Evolutionary conservation across 805 yeast genomes (phyloP), one percentile per base, ranked within the genome.

Genomic region (Metschnikowia gelsemii): DNA sequence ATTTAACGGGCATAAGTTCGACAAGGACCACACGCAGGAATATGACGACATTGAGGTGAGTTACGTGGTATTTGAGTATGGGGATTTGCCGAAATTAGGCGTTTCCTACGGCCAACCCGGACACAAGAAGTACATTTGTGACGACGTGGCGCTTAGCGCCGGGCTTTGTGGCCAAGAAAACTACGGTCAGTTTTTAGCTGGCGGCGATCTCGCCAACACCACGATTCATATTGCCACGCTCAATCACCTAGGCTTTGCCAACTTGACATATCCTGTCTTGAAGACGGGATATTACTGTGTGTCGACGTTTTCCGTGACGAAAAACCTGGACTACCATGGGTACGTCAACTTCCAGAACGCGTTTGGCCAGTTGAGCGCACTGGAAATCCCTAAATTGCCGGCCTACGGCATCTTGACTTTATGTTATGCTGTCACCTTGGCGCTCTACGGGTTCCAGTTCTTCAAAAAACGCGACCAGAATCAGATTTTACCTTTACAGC

Each of bases 221-320:
- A 75, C 78, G 30, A 75, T 90, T 16, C 62, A 75, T 55, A 76
- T 87, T 0, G 70, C 78, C 24, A 68, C 71, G 32, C 66, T 88
- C 51, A 68, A 73, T 19, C 68, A 75, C 4, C 64, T 75, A 35
- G 91, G 91, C 3, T 70, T 76, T 21, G 79, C 79, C 31, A 76
- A 79, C 31, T 63, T 82, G 44, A 71, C 75, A 27, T 93, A 89
- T 56, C 70, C 71, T 3, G 79, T 93, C 32, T 68, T 72, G 43
- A 72, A 75, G 44, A 88, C 98, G 1, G 98, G 98, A 5, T 93
- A 84, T 63, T 93, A 90, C 66, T 93, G 99, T 70, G 84, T 91
- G 30, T 81, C 89, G 2, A 83, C 95, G 0, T 79, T 71, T 50
- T 72, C 79, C 18, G 66, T 76, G 18, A 52, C 61, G 13, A 55